Evolutionary conservation across 164 flowering plant genomes (phyloP).

Genomic region (Umbilicus rupestris): DNA sequence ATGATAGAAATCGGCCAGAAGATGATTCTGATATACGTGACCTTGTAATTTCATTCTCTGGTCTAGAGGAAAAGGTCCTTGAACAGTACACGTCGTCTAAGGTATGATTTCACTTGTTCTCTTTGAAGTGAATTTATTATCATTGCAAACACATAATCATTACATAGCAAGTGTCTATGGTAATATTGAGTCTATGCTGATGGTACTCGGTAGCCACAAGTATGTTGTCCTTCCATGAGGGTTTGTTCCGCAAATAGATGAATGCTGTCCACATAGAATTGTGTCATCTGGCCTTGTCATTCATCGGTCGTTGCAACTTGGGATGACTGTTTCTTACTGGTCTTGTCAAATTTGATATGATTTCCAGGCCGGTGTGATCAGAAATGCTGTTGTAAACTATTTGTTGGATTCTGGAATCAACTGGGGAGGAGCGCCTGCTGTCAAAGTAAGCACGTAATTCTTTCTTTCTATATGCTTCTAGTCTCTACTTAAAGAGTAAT

Average conservation of each 20-base stretch:
- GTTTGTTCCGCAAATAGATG: neutral
- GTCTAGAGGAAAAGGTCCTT: constrained; percentile 97
- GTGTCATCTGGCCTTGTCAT: neutral
- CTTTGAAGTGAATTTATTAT: neutral
- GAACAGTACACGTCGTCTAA: constrained; percentile 83
- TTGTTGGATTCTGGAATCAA: constrained; percentile 86
- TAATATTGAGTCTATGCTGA: too few species aligned
- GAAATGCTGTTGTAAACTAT: constrained; percentile 69
- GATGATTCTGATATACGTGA: constrained; percentile 66
- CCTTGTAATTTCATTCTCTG: constrained; percentile 59
- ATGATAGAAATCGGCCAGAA: constrained; percentile 58
- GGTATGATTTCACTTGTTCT: constrained; percentile 30
- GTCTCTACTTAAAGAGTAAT: neutral
- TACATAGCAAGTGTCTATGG: neutral
- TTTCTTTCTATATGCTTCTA: neutral
- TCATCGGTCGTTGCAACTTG: neutral
- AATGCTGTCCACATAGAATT: neutral
- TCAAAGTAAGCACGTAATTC: constrained; percentile 50
- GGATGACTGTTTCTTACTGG: neutral
- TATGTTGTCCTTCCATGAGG: neutral
- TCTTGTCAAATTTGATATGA: neutral
- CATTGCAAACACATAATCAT: neutral
- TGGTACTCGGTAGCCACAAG: too few species aligned
- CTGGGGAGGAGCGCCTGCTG: constrained; percentile 90
- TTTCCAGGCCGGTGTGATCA: constrained; percentile 71